Base-by-base conservation (phyloP, 2,329 filamentous ascomycete species). In the Esteya vermicola region DNA sequence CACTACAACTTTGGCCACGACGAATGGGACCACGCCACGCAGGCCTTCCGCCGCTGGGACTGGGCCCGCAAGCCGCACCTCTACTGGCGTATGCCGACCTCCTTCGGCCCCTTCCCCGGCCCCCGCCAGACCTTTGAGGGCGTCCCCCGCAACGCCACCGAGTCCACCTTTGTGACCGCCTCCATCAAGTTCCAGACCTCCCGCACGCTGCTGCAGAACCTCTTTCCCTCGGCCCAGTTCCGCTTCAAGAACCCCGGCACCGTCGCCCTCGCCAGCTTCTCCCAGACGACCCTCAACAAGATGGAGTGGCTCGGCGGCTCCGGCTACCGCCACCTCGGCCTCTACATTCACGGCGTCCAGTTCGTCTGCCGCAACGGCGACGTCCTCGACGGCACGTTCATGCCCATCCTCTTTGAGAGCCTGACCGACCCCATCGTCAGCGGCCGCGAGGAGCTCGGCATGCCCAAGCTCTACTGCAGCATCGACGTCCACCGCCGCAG, bases 301-400 rank as follows among this genome's bases (percentile, higher is more conserved):
- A 67, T 80, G 61, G 60, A 67, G 23, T 80, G 75, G 74, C 63
- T 81, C 0, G 73, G 70, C 4, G 75, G 75, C 3, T 54, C 57
- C 0, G 73, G 75, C 1, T 80, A 80, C 51, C 64, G 58, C 16
- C 65, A 68, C 47, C 57, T 75, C 13, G 75, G 72, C 0, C 60
- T 81, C 0, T 78, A 75, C 49, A 65, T 81, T 14, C 75, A 80
- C 44, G 75, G 71, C 0, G 68, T 79, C 2, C 55, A 74, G 44
- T 77, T 76, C 46, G 61, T 55, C 1, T 68, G 65, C 46, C 56
- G 61, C 52, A 69, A 55, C 40, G 70, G 72, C 1, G 55, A 57
- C 0, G 54, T 60, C 0, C 49, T 73, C 1, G 54, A 54, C 12
- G 75, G 72, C 2, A 68, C 68, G 0, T 78, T 70, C 46, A 51